Evolutionary conservation across 2,329 filamentous ascomycete genomes (phyloP).

Genomic region (Colletotrichum scovillei): DNA sequence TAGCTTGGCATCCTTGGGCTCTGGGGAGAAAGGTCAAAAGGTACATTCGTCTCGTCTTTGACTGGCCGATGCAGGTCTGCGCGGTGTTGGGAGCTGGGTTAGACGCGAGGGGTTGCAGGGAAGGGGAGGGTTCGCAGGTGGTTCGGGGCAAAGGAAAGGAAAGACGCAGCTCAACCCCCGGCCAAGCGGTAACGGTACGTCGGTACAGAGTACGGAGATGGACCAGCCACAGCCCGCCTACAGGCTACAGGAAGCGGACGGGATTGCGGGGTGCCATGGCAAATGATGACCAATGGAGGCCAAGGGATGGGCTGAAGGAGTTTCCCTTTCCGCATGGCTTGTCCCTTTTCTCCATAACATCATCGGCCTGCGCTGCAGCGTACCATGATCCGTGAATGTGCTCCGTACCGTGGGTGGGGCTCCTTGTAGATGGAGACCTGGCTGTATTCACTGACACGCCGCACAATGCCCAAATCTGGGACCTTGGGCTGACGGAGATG

Average conservation of each 20-base stretch:
- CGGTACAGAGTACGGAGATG: neutral
- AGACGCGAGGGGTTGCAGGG: conserved; percentile 30
- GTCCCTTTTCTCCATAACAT: conserved; percentile 33
- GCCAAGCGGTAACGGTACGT: conserved; percentile 33
- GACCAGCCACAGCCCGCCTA: neutral
- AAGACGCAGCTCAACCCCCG: conserved; percentile 30
- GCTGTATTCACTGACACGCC: neutral
- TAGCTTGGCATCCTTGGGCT: neutral
- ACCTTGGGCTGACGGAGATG: neutral
- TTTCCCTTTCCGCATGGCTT: conserved; percentile 28
- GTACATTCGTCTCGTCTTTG: conserved; percentile 3
- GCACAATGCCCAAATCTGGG: neutral
- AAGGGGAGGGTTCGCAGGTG: conserved; percentile 28
- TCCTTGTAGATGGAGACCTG: conserved; percentile 1
- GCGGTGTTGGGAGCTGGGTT: conserved; percentile 5
- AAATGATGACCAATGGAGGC: conserved; percentile 18
- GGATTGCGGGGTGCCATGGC: conserved; percentile 25
- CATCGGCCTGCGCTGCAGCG: conserved; percentile 25
- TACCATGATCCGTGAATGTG: conserved; percentile 11
- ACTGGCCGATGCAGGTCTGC: conserved; percentile 6
- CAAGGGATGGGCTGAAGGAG: conserved; percentile 7
- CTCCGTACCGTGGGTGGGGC: conserved; percentile 18
- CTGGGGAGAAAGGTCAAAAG: neutral
- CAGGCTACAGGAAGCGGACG: conserved; percentile 1
- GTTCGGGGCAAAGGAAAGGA: conserved; percentile 38